A percentile compares a stretch with the other conserved stretches of the same genome.
These are phyloP conservation scores for Yarrowia osloensis DNA, from an alignment of 805 yeast species.

Conservation along the genomic window DNA sequence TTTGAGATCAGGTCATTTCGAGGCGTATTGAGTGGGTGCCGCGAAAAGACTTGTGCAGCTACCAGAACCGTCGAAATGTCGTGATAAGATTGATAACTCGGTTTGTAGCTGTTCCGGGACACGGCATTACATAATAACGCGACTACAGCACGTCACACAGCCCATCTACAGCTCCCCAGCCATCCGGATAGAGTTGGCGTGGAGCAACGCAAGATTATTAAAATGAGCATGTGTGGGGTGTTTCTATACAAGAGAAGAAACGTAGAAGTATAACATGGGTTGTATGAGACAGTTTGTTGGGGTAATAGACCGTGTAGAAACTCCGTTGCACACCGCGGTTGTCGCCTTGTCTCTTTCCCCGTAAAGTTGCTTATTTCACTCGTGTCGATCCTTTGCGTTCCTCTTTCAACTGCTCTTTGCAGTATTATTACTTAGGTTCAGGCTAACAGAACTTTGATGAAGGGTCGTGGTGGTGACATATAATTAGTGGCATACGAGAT, in stretches of 20 bases:
- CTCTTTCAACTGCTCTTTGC: neutral
- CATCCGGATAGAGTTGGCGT: neutral
- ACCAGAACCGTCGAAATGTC: neutral
- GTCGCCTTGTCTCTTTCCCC: neutral
- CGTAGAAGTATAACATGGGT: no score
- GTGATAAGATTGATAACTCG: no score
- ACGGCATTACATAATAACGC: no score
- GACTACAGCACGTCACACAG: no score
- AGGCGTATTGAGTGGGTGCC: neutral
- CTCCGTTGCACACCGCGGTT: neutral
- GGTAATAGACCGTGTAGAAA: neutral
- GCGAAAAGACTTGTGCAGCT: no score
- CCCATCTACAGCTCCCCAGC: no score
- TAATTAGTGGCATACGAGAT: neutral
- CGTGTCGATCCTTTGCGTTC: neutral
- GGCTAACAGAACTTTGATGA: neutral
- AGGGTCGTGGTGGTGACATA: neutral
- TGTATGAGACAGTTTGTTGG: no score
- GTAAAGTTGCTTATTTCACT: neutral
- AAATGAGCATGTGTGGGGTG: neutral
- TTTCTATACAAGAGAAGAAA: neutral
- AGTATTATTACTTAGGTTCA: neutral
- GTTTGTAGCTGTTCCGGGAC: no score
- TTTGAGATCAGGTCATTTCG: neutral
- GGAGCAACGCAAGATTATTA: neutral